Percentiles rank a stretch among this genome's conserved stretches.
These are phyloP conservation scores for Fusarium pseudocircinatum DNA, from an alignment of 2,329 filamentous ascomycete genomes.

Conservation along the genomic window DNA sequence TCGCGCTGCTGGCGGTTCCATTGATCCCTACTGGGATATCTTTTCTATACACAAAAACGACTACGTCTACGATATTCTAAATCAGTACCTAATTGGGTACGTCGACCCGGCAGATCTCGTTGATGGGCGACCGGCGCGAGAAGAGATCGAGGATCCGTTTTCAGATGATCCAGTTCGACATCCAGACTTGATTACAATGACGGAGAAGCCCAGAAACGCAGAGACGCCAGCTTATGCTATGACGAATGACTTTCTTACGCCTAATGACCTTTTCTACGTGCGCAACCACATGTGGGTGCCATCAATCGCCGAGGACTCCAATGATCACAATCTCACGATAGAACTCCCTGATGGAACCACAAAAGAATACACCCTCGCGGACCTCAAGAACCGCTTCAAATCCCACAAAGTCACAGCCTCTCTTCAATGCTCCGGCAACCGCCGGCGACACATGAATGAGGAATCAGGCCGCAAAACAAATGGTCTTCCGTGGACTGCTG, in stretches of 20 bases:
- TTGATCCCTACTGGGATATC: constrained; percentile 76
- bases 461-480: constrained; percentile 57
- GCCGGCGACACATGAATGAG: constrained; percentile 67
- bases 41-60: constrained; percentile 74
- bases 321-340: constrained; percentile 59
- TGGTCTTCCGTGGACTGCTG: constrained; percentile 68
- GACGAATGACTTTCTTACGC: constrained; percentile 61
- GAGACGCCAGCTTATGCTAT: constrained; percentile 65
- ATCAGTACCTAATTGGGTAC: constrained; percentile 71
- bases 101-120: constrained; percentile 67
- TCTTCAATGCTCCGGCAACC: constrained; percentile 70
- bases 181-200: constrained; percentile 60
- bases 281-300: constrained; percentile 74
- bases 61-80: constrained; percentile 71
- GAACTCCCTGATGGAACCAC: constrained; percentile 65
- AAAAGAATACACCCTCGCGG: constrained; percentile 62
- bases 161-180: constrained; percentile 63
- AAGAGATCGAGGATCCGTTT: constrained; percentile 70
- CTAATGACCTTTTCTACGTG: constrained; percentile 66
- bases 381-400: constrained; percentile 63
- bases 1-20: constrained; percentile 69
- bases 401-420: constrained; percentile 62
- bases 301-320: constrained; percentile 49
- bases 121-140: constrained; percentile 63
- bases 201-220: constrained; percentile 67